phyloP scores from a whole-genome alignment of 2,329 filamentous ascomycete genomes.

The Calonectria naviculata region DNA sequence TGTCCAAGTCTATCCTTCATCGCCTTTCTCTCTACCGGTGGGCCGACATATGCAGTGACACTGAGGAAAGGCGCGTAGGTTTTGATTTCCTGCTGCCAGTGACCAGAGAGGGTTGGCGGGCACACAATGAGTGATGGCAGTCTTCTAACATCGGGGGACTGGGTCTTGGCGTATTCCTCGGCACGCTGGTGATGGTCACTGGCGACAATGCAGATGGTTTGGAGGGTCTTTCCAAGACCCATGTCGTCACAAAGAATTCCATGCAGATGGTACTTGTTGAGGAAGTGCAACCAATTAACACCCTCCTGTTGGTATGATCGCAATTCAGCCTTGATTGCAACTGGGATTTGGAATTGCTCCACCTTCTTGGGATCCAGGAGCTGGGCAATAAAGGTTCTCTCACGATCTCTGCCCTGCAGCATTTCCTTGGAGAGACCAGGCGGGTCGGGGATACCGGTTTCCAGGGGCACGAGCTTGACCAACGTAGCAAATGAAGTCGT shows the following conservation, averaged over 20 bases:
- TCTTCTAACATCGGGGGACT: conserved; percentile 79
- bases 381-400: conserved; percentile 96
- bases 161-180: conserved; percentile 88
- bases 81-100: conserved; percentile 98
- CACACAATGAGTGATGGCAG: conserved; percentile 95
- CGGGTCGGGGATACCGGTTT: conserved; percentile 96
- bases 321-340: conserved; percentile 95
- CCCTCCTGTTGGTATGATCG: conserved; percentile 98
- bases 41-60: conserved; percentile 90
- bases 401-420: conserved; percentile 89
- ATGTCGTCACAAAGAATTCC: conserved; percentile 99
- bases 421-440: conserved; percentile 91
- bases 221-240: conserved; percentile 97
- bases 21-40: conserved; percentile 81
- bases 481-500: conserved; percentile 97
- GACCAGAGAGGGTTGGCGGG: conserved; percentile 93
- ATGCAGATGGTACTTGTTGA: conserved; percentile 97
- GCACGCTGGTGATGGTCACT: conserved; percentile 96
- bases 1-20: conserved; percentile 76
- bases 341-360: conserved; percentile 91
- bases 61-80: conserved; percentile 95
- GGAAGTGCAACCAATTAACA: conserved; percentile 98
- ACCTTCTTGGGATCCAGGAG: conserved; percentile 98
- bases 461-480: conserved; percentile 95
- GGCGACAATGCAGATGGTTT: conserved; percentile 97